phyloP scores from a whole-genome alignment of 139 green algal genomes.

The Picochlorum sp. region DNA sequence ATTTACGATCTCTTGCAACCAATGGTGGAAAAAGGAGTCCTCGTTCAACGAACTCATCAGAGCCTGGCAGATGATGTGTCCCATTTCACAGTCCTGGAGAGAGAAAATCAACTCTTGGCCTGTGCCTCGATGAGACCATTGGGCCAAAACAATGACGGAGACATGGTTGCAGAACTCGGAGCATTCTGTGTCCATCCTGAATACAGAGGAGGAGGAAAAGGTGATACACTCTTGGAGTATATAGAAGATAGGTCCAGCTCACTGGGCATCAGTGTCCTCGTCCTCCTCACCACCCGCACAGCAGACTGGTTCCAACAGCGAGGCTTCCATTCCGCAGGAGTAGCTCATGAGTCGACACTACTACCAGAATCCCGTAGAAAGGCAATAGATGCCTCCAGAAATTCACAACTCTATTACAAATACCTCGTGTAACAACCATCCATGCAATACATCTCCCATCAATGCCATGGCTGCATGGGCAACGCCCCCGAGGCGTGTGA shows the following conservation, averaged over 20 bases:
- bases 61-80: constrained; percentile 34
- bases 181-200: constrained; percentile 75
- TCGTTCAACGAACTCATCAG: constrained; percentile 24
- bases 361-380: constrained; percentile 31
- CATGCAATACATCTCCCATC: not conserved
- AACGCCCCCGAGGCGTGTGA: too few species aligned
- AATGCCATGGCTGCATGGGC: not conserved
- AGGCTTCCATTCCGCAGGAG: constrained; percentile 38
- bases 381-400: constrained; percentile 57
- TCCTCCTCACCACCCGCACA: constrained; percentile 42
- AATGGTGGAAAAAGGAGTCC: constrained; percentile 44
- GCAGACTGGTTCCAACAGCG: constrained; percentile 83
- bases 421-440: not conserved
- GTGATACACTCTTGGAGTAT: constrained; percentile 80
- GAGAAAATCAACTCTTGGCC: constrained; percentile 57
- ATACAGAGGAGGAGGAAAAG: constrained; percentile 70
- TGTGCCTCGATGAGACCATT: constrained; percentile 74
- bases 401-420: constrained; percentile 82
- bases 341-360: constrained; percentile 16
- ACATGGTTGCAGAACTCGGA: constrained; percentile 65
- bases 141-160: constrained; percentile 25
- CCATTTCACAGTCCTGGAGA: constrained; percentile 47
- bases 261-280: constrained; percentile 31
- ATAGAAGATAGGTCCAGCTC: constrained; percentile 30
- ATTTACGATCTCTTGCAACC: constrained; percentile 54